These are phyloP conservation scores for Phytophthora kernoviae DNA, from an alignment of 352 stramenopile genomes.

Conservation along the genomic window DNA sequence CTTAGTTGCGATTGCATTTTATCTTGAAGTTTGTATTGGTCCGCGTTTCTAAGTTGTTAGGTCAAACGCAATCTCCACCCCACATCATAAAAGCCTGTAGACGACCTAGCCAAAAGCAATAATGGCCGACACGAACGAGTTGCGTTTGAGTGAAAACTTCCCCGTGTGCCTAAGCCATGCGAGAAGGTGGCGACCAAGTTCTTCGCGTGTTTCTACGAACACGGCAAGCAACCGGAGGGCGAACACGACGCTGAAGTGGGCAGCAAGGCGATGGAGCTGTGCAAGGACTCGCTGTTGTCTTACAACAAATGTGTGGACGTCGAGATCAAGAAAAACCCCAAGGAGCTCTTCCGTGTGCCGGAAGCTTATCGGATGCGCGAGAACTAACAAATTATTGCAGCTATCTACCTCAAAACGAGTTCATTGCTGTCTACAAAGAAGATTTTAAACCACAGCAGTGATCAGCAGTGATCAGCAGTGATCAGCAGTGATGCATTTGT, in stretches of 20 bases:
- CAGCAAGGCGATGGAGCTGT: slow-evolving; percentile 65
- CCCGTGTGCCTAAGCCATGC: slow-evolving; percentile 71
- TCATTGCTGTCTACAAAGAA: neutral
- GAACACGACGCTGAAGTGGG: slow-evolving; percentile 63
- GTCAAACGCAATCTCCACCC: slow-evolving; percentile 34
- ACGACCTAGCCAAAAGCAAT: neutral
- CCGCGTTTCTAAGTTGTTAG: slow-evolving; percentile 25
- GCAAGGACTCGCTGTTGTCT: slow-evolving; percentile 54
- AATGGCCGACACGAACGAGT: slow-evolving; percentile 43
- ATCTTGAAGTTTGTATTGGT: slow-evolving; percentile 61
- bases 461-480: too few relatives aligned
- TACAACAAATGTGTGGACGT: slow-evolving; percentile 83
- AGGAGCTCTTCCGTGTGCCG: slow-evolving; percentile 82
- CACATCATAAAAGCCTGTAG: slow-evolving; percentile 18
- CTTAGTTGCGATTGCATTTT: slow-evolving; percentile 1
- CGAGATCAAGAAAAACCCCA: slow-evolving; percentile 54
- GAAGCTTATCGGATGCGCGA: slow-evolving; percentile 81
- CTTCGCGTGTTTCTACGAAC: slow-evolving; percentile 83
- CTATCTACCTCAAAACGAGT: slow-evolving; percentile 6
- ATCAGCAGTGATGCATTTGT: neutral
- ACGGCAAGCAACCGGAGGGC: slow-evolving; percentile 74
- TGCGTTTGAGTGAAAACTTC: slow-evolving; percentile 80
- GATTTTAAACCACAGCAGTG: too few relatives aligned
- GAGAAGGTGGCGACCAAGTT: slow-evolving; percentile 71
- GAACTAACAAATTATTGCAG: neutral